Evolutionary conservation across 164 flowering plant genomes (phyloP).

Genomic region (Tetracentron sinense): DNA sequence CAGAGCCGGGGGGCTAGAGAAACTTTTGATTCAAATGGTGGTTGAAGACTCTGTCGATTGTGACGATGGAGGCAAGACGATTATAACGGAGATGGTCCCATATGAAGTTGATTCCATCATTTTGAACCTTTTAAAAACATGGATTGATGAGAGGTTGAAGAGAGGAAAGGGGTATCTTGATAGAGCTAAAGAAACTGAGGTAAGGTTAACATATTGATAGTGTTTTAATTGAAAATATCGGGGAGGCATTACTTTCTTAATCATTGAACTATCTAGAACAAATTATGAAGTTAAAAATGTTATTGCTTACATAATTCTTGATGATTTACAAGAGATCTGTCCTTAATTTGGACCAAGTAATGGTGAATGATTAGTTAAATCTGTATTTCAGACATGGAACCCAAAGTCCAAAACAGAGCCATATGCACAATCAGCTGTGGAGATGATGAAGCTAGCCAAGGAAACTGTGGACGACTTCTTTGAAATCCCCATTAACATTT

Average conservation of each 20-base stretch:
- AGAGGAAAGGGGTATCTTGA: constrained; percentile 37
- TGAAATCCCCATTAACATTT: constrained; percentile 55
- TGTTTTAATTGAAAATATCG: too few species aligned
- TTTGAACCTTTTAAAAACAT: constrained; percentile 41
- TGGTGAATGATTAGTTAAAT: neutral
- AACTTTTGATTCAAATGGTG: constrained; percentile 73
- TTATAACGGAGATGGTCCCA: constrained; percentile 77
- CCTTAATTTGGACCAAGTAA: neutral
- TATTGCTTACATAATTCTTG: neutral
- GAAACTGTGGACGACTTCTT: constrained; percentile 69
- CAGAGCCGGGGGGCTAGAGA: constrained; percentile 82
- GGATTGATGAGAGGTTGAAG: constrained; percentile 64
- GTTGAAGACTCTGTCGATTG: constrained; percentile 77
- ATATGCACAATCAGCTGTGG: constrained; percentile 76
- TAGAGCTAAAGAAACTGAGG: constrained; percentile 83
- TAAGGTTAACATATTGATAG: too few species aligned
- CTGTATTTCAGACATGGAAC: constrained; percentile 72
- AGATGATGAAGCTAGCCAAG: constrained; percentile 55
- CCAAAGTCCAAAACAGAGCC: constrained; percentile 92
- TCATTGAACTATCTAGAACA: too few species aligned
- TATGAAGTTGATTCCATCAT: constrained; percentile 76
- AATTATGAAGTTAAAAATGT: neutral
- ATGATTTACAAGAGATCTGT: neutral
- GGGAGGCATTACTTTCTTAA: too few species aligned
- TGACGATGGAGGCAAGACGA: constrained; percentile 77